Conservation (phyloP, 148 eudicot species). For the Tetragonia tetragonoides region DNA sequence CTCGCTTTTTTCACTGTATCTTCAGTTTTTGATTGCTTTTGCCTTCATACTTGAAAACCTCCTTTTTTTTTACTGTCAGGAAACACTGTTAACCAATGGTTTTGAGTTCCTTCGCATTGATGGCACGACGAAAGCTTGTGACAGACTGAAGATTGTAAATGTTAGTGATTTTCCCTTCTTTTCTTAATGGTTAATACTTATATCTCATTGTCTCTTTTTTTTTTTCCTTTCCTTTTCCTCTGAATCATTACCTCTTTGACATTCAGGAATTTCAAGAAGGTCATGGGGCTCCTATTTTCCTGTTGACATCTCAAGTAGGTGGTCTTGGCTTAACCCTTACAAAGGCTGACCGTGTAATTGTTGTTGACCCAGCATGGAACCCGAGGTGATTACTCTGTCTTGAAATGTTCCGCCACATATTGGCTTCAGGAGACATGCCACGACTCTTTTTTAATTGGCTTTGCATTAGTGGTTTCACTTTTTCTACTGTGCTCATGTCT, state of each 20-base stretch:
- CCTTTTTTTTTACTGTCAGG: constrained; percentile 39
- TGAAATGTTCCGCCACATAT: background rate
- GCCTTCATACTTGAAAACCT: constrained; percentile 1
- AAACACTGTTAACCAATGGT: constrained; percentile 48
- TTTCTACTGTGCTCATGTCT: background rate
- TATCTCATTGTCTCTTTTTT: background rate
- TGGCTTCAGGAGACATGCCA: background rate
- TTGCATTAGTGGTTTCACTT: background rate
- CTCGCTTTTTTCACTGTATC: background rate
- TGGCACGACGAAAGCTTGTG: constrained; percentile 87
- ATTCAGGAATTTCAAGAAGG: constrained; percentile 96
- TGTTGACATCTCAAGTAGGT: constrained; percentile 97
- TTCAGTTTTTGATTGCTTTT: background rate
- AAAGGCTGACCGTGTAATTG: constrained; percentile 95
- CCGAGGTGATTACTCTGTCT: constrained; percentile 57
- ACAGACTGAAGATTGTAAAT: constrained; percentile 77
- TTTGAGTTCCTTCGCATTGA: constrained; percentile 83
- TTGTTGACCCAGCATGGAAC: constrained; percentile 99
- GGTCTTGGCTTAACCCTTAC: constrained; percentile 97
- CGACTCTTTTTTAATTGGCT: background rate
- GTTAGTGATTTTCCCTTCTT: constrained; percentile 41
- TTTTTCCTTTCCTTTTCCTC: background rate
- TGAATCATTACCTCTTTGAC: constrained; percentile 2
- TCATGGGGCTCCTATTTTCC: constrained; percentile 77
- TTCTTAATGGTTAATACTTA: constrained; percentile 3